phyloP scores from a whole-genome alignment of 306 rosid species.

The Coriaria nepalensis region DNA sequence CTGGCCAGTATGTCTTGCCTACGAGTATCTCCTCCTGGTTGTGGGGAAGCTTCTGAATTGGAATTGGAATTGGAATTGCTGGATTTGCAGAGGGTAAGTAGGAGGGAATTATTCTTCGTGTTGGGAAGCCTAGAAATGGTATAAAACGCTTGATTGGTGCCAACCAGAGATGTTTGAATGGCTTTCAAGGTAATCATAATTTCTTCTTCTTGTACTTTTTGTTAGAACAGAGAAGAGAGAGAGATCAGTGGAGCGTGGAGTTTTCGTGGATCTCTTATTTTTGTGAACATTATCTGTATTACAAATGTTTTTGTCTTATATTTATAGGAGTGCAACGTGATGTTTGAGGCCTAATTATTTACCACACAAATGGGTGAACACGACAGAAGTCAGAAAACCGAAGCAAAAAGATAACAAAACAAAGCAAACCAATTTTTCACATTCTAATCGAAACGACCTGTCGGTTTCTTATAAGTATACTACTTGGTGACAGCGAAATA shows the following conservation, averaged over 20 bases:
- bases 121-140: conserved; percentile 17
- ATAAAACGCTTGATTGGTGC: conserved; percentile 9
- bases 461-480: conserved; percentile 46
- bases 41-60: conserved; percentile 31
- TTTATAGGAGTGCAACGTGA: too few relatives aligned
- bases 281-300: too few relatives aligned
- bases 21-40: conserved; percentile 49
- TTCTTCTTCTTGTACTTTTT: conserved; percentile 8
- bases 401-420: too few relatives aligned
- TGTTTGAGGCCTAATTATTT: too few relatives aligned
- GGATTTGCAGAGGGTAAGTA: conserved; percentile 42
- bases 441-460: conserved; percentile 3
- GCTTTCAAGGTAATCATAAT: conserved; percentile 52
- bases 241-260: not conserved
- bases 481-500: conserved; percentile 50
- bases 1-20: conserved; percentile 68
- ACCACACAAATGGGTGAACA: too few relatives aligned
- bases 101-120: conserved; percentile 17
- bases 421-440: too few relatives aligned
- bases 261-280: too few relatives aligned
- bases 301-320: too few relatives aligned
- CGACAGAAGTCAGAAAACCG: too few relatives aligned
- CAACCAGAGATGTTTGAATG: conserved; percentile 37
- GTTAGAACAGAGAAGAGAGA: not conserved
- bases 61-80: conserved; percentile 32